A percentile compares a stretch with the other conserved stretches of the same genome.
Conservation (phyloP, 1,139 yeast genomes). For the Saccharomyces hybrid region DNA sequence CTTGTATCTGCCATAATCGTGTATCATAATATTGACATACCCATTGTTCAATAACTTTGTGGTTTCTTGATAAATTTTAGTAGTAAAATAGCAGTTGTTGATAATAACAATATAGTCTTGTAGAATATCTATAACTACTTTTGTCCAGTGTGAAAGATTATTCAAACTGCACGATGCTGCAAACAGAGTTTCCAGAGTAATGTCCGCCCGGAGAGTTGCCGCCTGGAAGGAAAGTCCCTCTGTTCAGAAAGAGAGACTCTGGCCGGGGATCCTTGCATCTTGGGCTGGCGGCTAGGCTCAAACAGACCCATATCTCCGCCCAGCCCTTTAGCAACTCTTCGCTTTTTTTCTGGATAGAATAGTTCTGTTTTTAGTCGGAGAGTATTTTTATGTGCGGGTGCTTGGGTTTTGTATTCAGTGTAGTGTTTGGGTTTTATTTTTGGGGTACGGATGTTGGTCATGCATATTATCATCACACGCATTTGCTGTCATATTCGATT, state of each 20-base stretch:
- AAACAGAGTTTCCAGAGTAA: neutral
- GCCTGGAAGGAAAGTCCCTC: neutral
- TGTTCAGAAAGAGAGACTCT: neutral
- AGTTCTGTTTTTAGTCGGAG: no score
- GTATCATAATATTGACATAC: slow-evolving; percentile 11
- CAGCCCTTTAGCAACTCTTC: neutral
- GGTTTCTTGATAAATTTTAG: neutral
- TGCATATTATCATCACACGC: no score
- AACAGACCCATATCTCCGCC: neutral
- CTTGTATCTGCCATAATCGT: neutral
- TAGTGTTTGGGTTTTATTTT: no score
- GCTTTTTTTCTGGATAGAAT: neutral
- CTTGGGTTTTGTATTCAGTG: no score
- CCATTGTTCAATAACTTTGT: slow-evolving; percentile 11
- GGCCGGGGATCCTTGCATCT: neutral
- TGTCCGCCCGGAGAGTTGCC: neutral
- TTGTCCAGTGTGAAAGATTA: neutral
- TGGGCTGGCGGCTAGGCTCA: neutral
- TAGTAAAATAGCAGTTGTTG: no score
- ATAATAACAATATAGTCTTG: slow-evolving; percentile 1
- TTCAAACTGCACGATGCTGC: neutral
- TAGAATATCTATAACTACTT: neutral
- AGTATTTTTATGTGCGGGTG: no score
- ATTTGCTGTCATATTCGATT: no score
- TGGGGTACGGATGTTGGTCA: no score